Base-by-base conservation (phyloP, 257 asterid genomes). In the Cruciata laevipes region DNA sequence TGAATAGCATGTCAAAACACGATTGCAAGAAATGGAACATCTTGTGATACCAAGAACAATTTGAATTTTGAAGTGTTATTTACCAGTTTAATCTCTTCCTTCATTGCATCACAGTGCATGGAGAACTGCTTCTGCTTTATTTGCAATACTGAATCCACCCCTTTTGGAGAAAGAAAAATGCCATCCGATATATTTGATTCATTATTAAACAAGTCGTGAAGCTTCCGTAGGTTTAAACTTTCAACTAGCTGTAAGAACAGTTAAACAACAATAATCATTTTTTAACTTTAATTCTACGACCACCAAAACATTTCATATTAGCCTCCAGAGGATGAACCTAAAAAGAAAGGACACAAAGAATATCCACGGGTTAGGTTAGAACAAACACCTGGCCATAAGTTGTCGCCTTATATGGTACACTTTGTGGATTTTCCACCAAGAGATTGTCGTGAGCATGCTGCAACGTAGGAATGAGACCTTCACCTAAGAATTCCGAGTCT, bases 361-460 rank as follows among this genome's bases (percentile, higher is more conserved):
- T 60, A 31, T 60, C 65, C 40, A 65, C 62, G 67, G 47, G 56
- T 73, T 71, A 32, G 52, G 23, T 52, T 25, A 30, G 24, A 69
- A 60, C 67, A 77, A 69, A 70, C 81, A 93, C 99, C 99, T 93
- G 99, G 60, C 91, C 97, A 52, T 83, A 93, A 63, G 76, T 81
- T 30, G 97, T 93, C 44, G 95, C 99, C 23, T 83, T 69, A 73
- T 83, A 88, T 75, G 99, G 99, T 42, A 90, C 94, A 37, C 96
- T 83, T 73, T 71, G 80, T 20, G 99, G 97, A 79, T 86, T 85
- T 75, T 86, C 85, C 69, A 83, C 86, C 81, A 93, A 78, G 52
- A 93, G 84, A 61, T 90, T 78, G 76, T 93, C 99, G 78, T 93
- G 97, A 27, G 99, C 99, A 79, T 93, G 97, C 77, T 93, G 99